Base-by-base conservation (phyloP, 305 asterid genomes). In the Fraxinus platypoda region DNA sequence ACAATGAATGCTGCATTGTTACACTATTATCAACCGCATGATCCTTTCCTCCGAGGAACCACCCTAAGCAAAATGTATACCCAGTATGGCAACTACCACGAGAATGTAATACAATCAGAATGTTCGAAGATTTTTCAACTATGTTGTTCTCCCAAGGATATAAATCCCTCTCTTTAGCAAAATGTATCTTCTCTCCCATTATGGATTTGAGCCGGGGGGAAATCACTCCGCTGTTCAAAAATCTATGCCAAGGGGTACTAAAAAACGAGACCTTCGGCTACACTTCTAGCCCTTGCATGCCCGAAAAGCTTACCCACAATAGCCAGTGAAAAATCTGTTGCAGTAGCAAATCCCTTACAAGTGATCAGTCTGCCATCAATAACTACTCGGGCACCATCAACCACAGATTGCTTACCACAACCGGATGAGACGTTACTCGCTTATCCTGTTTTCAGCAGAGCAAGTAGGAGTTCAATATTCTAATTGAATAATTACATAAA, bases 231-330 rank as follows among this genome's bases (percentile, higher is more conserved):
- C 8, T 21, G 35, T 12, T 78, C 7, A 9, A 66, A 34, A 59
- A 23, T 4, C 80, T 80, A 81, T 86, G 81, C 79, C 74, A 73
- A 82, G 0, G 93, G 90, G 82, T 93, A 91, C 87, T 95, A 88
- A 19, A 90, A 87, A 37, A 94, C 99, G 26, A 95, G 92, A 75
- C 98, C 99, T 83, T 91, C 98, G 0, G 98, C 99, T 80, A 95
- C 98, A 75, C 99, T 93, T 89, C 97, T 92, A 4, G 97, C 97
- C 82, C 98, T 90, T n/a, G 94, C 88, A 70, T 85, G 85, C 85
- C 99, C 95, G 74, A 94, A 95, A 81, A 94, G 89, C 92, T 95
- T 95, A 64, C 90, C 84, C 15, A 95, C 98, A 62, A 94, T 86
- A 75, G 91, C 90, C 83, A 95, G 91, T 54, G 93, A 90, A 77